Conservation (phyloP, 2,329 filamentous ascomycete genomes). For the Cercospora janseana region DNA sequence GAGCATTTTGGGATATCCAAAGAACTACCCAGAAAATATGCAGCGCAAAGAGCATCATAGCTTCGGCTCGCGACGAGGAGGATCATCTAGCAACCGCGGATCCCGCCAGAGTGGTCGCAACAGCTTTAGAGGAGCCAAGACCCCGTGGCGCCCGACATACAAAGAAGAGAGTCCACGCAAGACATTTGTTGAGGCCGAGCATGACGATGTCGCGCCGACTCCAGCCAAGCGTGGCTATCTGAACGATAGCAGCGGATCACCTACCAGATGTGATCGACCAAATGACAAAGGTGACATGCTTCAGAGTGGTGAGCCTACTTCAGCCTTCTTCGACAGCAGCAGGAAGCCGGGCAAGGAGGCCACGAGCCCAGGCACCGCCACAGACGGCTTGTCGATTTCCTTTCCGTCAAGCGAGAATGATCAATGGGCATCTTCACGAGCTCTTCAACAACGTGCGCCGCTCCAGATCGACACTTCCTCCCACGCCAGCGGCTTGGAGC, state of each 20-base stretch:
- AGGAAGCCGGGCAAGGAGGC: conserved; percentile 5
- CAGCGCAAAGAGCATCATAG: conserved; percentile 4
- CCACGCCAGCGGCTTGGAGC: too few species aligned
- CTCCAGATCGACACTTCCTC: background rate
- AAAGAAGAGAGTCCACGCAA: background rate
- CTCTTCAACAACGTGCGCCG: background rate
- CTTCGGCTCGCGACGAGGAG: conserved; percentile 8
- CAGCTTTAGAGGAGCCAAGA: conserved; percentile 13
- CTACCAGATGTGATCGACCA: conserved; percentile 6
- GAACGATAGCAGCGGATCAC: background rate
- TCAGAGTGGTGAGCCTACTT: background rate
- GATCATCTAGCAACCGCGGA: conserved; percentile 14
- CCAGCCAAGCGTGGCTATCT: conserved; percentile 12
- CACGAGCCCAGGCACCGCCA: background rate
- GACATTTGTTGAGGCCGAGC: background rate
- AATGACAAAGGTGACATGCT: background rate
- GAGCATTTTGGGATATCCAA: conserved; percentile 25
- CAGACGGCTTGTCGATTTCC: background rate
- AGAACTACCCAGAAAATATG: conserved; percentile 22
- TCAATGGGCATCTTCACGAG: background rate
- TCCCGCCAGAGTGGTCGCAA: conserved; percentile 19
- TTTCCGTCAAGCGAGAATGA: background rate
- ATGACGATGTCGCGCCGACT: conserved; percentile 16
- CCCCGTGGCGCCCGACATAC: conserved; percentile 7
- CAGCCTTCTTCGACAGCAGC: conserved; percentile 6